Conservation (phyloP, 2,329 filamentous ascomycete species). For the Drechslerella coelobrocha region DNA sequence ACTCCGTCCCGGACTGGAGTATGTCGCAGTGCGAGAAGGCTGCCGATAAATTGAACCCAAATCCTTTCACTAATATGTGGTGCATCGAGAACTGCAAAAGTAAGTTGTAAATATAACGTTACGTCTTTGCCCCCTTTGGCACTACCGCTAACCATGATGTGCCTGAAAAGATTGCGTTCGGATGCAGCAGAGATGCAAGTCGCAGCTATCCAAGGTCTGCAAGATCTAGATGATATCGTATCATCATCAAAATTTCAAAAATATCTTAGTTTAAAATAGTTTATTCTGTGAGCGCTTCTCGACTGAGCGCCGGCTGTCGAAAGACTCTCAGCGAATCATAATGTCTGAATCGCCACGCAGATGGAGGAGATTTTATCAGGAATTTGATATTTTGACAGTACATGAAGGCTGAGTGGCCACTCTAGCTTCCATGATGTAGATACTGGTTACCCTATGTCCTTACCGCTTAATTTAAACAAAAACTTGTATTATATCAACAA, state of each 20-base stretch:
- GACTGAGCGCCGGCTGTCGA: too few relatives aligned
- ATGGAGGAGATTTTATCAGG: too few relatives aligned
- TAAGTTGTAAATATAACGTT: slow-evolving; percentile 3
- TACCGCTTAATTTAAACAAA: too few relatives aligned
- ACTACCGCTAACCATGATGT: neutral
- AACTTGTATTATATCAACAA: too few relatives aligned
- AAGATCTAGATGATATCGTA: slow-evolving; percentile 11
- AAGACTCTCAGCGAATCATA: too few relatives aligned
- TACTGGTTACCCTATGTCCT: too few relatives aligned
- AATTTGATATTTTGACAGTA: too few relatives aligned
- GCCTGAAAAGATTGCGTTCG: slow-evolving; percentile 16
- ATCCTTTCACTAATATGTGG: slow-evolving; percentile 14
- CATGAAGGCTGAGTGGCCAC: too few relatives aligned
- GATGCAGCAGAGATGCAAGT: slow-evolving; percentile 28
- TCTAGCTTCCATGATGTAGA: too few relatives aligned
- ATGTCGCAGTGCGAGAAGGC: slow-evolving; percentile 11
- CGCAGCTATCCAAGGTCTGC: slow-evolving; percentile 7
- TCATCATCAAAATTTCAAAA: neutral
- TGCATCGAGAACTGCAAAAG: slow-evolving; percentile 31
- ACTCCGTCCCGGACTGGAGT: slow-evolving; percentile 19
- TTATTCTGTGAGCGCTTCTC: too few relatives aligned
- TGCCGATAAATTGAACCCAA: slow-evolving; percentile 1
- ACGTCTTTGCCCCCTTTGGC: neutral
- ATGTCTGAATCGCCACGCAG: too few relatives aligned
- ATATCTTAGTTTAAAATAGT: too few relatives aligned